phyloP scores from a whole-genome alignment of 177 flowering plant species.

The Telopea speciosissima region DNA sequence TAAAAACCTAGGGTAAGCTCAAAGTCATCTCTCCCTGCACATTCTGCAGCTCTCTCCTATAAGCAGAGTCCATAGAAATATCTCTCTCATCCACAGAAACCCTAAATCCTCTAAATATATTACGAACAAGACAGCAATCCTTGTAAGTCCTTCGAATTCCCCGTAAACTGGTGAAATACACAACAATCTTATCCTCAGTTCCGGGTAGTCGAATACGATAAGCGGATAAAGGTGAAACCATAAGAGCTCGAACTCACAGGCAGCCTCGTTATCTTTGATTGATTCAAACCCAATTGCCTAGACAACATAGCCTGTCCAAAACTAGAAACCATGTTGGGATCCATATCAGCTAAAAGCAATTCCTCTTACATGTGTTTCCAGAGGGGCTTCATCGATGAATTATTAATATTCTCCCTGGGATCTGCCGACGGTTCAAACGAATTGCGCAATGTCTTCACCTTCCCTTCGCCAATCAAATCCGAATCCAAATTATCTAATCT shows the following conservation, averaged over 20 bases:
- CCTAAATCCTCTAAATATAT: too few species aligned
- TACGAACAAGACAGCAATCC: too few species aligned
- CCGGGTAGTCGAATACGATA: too few species aligned
- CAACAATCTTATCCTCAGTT: too few species aligned
- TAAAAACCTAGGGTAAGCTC: slow-evolving; percentile 67
- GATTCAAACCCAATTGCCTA: slow-evolving; percentile 13
- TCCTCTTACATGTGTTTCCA: slow-evolving; percentile 81
- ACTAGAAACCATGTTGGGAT: slow-evolving; percentile 49
- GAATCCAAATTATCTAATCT: too few species aligned
- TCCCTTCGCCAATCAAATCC: not conserved
- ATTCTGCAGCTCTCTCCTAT: slow-evolving; percentile 50
- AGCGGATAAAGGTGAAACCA: slow-evolving; percentile 15
- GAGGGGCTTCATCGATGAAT: slow-evolving; percentile 22
- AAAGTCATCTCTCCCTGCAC: slow-evolving; percentile 39
- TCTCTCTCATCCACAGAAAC: too few species aligned
- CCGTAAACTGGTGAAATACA: too few species aligned
- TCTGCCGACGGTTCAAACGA: too few species aligned
- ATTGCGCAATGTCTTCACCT: not conserved
- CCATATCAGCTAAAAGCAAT: slow-evolving; percentile 55
- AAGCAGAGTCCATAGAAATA: slow-evolving; percentile 75
- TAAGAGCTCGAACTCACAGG: slow-evolving; percentile 15
- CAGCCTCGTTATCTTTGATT: slow-evolving; percentile 1
- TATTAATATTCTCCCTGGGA: not conserved
- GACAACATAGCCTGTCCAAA: slow-evolving; percentile 39
- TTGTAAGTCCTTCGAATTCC: too few species aligned